Evolutionary conservation across 2,329 filamentous ascomycete species (phyloP), one percentile per base, ranked within the genome.

Genomic region (Beauveria asiatica): DNA sequence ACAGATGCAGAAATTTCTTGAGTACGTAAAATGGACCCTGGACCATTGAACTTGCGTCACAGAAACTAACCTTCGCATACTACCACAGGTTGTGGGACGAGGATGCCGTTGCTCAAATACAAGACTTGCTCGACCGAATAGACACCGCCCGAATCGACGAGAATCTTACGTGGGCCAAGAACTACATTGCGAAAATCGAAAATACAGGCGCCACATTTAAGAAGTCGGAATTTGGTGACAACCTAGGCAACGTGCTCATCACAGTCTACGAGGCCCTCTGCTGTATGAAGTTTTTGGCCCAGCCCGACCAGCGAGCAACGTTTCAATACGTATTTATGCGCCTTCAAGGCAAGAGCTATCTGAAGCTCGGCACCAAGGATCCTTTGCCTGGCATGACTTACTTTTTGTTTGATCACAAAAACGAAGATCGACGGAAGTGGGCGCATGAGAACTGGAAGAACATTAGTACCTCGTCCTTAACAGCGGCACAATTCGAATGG

Each of bases 181-280:
- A 77, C 2, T 80, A 81, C 56, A 79, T 86, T n/a, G 73, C 76
- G 30, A 78, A 78, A 56, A 79, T 82, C 4, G 78, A 82, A 57
- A 71, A 74, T 44, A 70, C 74, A 9, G 76, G 80, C 23, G 74
- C 74, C 2, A 69, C 70, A 2, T 82, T 82, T 70, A 77, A 75
- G 51, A 77, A 78, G 45, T 67, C 73, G 0, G 75, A 76, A 57
- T 73, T 83, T 42, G 77, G 76, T 13, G 74, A 75, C 21, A 70
- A 79, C 7, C 74, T 82, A 30, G 75, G 81, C 1, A 76, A 83
- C 30, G 84, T 90, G 7, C 82, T 95, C 55, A 83, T 94, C 61
- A 87, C 90, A 11, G 83, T 97, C 33, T 96, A 95, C 67, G 93
- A 97, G 71, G 87, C 89, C 0, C 76, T 97, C 56, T 96, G 92